Conservation (phyloP, 768 basidiomycete species). For the Rhodocollybia butyracea region DNA sequence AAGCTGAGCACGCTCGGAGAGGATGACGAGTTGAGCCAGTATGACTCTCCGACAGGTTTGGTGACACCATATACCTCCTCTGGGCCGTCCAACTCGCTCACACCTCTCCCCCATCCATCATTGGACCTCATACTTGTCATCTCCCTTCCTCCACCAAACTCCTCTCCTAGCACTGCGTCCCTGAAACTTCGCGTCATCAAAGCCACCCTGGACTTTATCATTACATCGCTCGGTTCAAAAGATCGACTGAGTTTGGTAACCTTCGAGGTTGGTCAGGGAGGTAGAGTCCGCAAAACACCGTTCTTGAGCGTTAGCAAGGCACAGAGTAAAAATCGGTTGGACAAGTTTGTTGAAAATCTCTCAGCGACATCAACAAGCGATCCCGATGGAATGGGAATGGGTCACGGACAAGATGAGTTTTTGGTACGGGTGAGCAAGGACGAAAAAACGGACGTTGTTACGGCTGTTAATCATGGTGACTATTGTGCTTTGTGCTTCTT, state of each 20-base stretch:
- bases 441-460: constrained; percentile 96
- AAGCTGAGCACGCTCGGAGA: constrained; percentile 69
- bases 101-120: constrained; percentile 80
- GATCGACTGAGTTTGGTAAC: constrained; percentile 91
- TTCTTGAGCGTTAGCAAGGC: constrained; percentile 73
- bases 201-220: constrained; percentile 80
- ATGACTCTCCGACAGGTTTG: constrained; percentile 51
- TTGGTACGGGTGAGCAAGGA: constrained; percentile 76
- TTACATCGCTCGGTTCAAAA: constrained; percentile 69
- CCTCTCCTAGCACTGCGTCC: constrained; percentile 73
- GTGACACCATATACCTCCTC: constrained; percentile 71
- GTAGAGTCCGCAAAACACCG: constrained; percentile 88
- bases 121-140: constrained; percentile 92
- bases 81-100: constrained; percentile 76
- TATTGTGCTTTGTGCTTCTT: background rate
- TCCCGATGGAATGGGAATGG: constrained; percentile 2
- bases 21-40: constrained; percentile 62
- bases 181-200: constrained; percentile 90
- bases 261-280: constrained; percentile 84
- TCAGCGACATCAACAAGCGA: constrained; percentile 30
- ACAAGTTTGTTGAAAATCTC: constrained; percentile 72
- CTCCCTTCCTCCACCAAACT: constrained; percentile 73
- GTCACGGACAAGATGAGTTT: constrained; percentile 44
- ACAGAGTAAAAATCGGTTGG: constrained; percentile 66
- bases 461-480: constrained; percentile 93